These are phyloP conservation scores for Candida pini DNA, from an alignment of 805 yeast genomes.

Conservation along the genomic window DNA sequence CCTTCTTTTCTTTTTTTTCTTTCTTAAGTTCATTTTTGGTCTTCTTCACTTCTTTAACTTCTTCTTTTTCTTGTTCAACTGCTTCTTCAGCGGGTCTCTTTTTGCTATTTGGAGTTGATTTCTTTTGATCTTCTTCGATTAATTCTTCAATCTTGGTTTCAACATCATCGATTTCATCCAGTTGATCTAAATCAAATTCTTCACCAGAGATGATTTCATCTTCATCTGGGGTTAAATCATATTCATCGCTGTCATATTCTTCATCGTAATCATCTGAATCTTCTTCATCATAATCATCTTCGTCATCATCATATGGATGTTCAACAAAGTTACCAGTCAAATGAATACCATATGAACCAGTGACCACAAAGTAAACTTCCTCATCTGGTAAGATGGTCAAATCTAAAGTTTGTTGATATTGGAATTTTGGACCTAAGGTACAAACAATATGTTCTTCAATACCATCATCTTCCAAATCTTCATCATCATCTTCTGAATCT, in stretches of 20 bases:
- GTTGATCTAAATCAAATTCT: constrained; percentile 52
- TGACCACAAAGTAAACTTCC: constrained; percentile 88
- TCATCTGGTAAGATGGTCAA: constrained; percentile 89
- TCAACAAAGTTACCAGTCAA: constrained; percentile 93
- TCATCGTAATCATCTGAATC: constrained; percentile 43
- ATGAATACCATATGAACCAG: constrained; percentile 93
- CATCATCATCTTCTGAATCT: constrained; percentile 51
- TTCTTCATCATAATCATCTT: constrained; percentile 44
- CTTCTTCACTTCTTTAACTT: constrained; percentile 25
- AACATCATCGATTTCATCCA: constrained; percentile 64
- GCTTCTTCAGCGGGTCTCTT: constrained; percentile 25
- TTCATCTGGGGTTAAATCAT: constrained; percentile 72
- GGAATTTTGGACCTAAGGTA: constrained; percentile 81
- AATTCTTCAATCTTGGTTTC: constrained; percentile 72
- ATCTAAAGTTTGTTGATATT: constrained; percentile 87
- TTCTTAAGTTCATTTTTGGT: no score
- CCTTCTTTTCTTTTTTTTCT: constrained; percentile 34
- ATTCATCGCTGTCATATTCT: constrained; percentile 47
- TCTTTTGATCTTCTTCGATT: constrained; percentile 61
- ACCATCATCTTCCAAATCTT: constrained; percentile 63
- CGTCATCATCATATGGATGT: constrained; percentile 83
- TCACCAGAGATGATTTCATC: constrained; percentile 53
- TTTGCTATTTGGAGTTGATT: constrained; percentile 39
- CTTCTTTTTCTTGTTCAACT: constrained; percentile 26
- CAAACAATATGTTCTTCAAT: constrained; percentile 81